These are phyloP conservation scores for Usnea hakonensis DNA, from an alignment of 495 filamentous ascomycete species.

Conservation along the genomic window DNA sequence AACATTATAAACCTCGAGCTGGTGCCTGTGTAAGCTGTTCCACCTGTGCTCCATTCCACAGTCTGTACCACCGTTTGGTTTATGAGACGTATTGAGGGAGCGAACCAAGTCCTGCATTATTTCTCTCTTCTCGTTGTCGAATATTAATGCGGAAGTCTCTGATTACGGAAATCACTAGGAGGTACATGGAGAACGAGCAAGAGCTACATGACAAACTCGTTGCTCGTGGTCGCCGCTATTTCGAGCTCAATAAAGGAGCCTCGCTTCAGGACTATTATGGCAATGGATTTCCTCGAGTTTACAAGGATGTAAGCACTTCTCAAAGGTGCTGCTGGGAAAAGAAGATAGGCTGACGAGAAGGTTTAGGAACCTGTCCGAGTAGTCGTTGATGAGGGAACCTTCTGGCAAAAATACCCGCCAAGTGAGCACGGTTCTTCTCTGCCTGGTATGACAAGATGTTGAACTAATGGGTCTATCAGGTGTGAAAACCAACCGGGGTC, in stretches of 20 bases:
- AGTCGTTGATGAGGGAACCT: constrained; percentile 17
- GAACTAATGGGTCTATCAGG: not conserved
- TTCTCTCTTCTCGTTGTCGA: not conserved
- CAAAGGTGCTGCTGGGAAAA: not conserved
- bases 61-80: not conserved
- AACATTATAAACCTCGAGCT: constrained; percentile 17
- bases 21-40: constrained; percentile 8
- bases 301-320: constrained; percentile 14
- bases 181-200: constrained; percentile 13
- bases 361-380: constrained; percentile 17
- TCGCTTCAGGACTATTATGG: constrained; percentile 19
- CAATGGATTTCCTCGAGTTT: constrained; percentile 14
- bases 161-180: not conserved
- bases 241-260: constrained; percentile 17
- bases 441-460: not conserved
- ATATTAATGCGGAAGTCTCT: not conserved
- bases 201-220: constrained; percentile 15
- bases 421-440: not conserved
- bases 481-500: constrained; percentile 3
- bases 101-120: not conserved
- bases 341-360: not conserved
- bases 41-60: not conserved
- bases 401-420: constrained; percentile 11
- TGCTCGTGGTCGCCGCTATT: constrained; percentile 15
- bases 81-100: not conserved